Percentiles rank a stretch among this genome's conserved stretches.
Evolutionary conservation across 1,139 yeast species (phyloP).

Genomic region (Lodderomyces elongisporus): DNA sequence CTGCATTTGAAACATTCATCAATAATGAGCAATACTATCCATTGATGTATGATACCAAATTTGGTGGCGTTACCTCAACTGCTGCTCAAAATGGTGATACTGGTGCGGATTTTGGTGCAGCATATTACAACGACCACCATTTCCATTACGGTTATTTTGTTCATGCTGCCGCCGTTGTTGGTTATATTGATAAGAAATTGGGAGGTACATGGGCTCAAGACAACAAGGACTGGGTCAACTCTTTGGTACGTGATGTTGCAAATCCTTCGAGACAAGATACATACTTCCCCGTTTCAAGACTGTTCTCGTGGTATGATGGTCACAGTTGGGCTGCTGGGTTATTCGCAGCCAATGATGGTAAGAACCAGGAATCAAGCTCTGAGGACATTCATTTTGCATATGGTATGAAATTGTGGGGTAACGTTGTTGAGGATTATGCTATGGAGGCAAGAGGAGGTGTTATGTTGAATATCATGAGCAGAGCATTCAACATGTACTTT

Average conservation of each 20-base stretch:
- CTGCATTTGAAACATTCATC: constrained; percentile 48
- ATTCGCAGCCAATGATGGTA: constrained; percentile 66
- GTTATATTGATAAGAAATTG: constrained; percentile 52
- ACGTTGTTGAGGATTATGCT: constrained; percentile 59
- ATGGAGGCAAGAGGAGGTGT: constrained; percentile 77
- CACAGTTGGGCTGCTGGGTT: constrained; percentile 86
- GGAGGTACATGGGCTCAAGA: constrained; percentile 54
- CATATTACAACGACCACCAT: constrained; percentile 75
- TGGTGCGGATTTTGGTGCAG: constrained; percentile 49
- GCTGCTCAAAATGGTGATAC: constrained; percentile 48
- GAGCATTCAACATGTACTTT: constrained; percentile 62
- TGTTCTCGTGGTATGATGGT: constrained; percentile 78
- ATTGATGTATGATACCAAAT: constrained; percentile 63
- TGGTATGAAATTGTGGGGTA: constrained; percentile 81
- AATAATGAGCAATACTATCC: constrained; percentile 52
- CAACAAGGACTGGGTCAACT: constrained; percentile 38
- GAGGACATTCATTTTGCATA: constrained; percentile 80
- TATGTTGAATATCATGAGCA: constrained; percentile 61
- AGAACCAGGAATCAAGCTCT: constrained; percentile 74
- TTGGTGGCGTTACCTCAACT: constrained; percentile 64
- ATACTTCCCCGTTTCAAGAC: constrained; percentile 70
- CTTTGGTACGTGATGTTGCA: constrained; percentile 61
- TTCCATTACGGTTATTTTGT: constrained; percentile 77
- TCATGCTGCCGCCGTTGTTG: constrained; percentile 75
- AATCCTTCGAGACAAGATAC: constrained; percentile 59